A percentile compares a stretch with the other conserved stretches of the same genome.
Conservation (phyloP, 164 flowering plant species). For the Macadamia tetraphylla region DNA sequence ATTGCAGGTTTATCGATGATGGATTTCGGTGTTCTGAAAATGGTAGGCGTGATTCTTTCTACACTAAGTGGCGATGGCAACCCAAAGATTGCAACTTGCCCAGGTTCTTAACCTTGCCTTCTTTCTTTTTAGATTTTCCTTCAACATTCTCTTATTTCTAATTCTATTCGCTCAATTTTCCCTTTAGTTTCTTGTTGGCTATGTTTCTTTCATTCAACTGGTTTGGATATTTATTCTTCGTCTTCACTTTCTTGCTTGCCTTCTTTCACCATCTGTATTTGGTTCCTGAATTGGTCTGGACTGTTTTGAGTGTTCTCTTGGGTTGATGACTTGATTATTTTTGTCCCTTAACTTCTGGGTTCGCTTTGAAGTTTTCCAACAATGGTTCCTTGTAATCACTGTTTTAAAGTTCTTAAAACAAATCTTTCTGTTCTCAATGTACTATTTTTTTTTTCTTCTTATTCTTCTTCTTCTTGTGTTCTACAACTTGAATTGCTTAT, state of each 20-base stretch:
- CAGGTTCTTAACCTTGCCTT: constrained; percentile 37
- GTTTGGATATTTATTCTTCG: too few relatives aligned
- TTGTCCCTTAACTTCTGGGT: neutral
- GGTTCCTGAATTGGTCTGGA: neutral
- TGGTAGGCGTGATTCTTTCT: constrained; percentile 73
- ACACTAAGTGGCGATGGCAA: constrained; percentile 96
- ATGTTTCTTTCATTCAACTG: too few relatives aligned
- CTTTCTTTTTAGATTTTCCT: neutral
- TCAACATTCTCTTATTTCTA: neutral
- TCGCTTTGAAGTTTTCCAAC: neutral
- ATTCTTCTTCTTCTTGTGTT: neutral
- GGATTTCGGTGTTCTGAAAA: constrained; percentile 80
- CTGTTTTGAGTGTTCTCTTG: neutral
- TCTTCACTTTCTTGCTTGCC: too few relatives aligned
- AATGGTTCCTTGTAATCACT: too few relatives aligned
- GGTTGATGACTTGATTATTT: too few relatives aligned
- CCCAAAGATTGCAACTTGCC: constrained; percentile 86
- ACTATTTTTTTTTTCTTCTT: neutral
- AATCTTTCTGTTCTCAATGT: too few relatives aligned
- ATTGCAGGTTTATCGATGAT: constrained; percentile 59
- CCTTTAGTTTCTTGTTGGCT: too few relatives aligned
- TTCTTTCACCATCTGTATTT: too few relatives aligned
- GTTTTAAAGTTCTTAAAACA: too few relatives aligned
- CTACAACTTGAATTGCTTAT: too few relatives aligned
- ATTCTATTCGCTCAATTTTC: neutral